phyloP scores from a whole-genome alignment of 768 basidiomycete genomes.

The Cytidiella melzeri region DNA sequence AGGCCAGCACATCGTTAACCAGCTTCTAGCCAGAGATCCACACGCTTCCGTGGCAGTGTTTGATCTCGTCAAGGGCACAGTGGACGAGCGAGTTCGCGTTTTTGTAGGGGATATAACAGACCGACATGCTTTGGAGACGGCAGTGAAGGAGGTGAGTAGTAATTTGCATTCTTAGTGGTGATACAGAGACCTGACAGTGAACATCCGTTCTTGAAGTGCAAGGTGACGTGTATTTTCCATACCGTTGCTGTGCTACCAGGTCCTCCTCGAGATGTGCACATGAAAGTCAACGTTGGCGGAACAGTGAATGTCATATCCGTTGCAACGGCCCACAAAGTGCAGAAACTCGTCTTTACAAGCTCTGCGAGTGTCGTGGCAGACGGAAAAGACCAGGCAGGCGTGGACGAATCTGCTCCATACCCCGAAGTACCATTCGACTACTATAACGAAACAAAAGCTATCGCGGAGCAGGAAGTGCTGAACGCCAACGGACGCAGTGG shows the following conservation, averaged over 20 bases:
- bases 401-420: constrained; percentile 42
- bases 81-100: too few relatives aligned
- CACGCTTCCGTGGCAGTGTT: too few relatives aligned
- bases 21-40: too few relatives aligned
- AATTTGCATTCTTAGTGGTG: neutral
- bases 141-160: neutral
- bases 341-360: constrained; percentile 47
- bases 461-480: constrained; percentile 44
- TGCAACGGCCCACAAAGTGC: constrained; percentile 33
- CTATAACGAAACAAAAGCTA: constrained; percentile 49
- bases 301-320: constrained; percentile 41
- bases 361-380: constrained; percentile 46
- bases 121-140: neutral
- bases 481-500: constrained; percentile 36
- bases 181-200: neutral
- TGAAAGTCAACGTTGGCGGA: constrained; percentile 47
- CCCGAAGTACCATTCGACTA: constrained; percentile 37
- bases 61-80: too few relatives aligned
- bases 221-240: constrained; percentile 44
- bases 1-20: too few relatives aligned
- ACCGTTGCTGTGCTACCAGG: constrained; percentile 45
- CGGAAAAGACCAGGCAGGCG: constrained; percentile 37
- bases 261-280: constrained; percentile 32
- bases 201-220: neutral
- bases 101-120: neutral